Evolutionary conservation across 2,329 filamentous ascomycete genomes (phyloP), one percentile per base, ranked within the genome.

Genomic region (Rachicladosporium sp.): DNA sequence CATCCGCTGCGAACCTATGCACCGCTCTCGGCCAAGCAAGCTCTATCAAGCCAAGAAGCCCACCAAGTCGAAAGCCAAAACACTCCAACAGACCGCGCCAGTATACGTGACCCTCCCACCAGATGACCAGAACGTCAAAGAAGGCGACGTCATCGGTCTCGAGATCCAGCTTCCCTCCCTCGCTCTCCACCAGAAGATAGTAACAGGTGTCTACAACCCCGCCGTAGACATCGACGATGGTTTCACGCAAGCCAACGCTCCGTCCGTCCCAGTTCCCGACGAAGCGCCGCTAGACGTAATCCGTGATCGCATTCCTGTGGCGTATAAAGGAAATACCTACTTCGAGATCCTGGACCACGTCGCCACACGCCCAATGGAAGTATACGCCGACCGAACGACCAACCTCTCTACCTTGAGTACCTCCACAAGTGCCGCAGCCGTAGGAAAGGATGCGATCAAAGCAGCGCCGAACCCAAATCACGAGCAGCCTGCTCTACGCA

Each of bases 341-440:
- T 95, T 94, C 60, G 89, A 96, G 62, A 82, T 85, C 56, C 82
- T 87, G 47, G 87, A 93, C 57, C 93, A 93, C 59, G 83, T 89
- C 50, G 71, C 84, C 0, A 82, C 81, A 8, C 93, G 93, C 57
- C 82, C 93, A 48, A 76, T 96, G 31, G 88, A 95, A 52, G 83
- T 60, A 8, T 71, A 71, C 47, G 60, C 64, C 31, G 67, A 70
- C 47, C 61, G 68, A 23, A 65, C 63, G 3, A 63, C 65, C 2
- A 61, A 63, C 10, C 56, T 65, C 35, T 61, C 93, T 52, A 65
- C 82, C 12, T 80, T 87, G 70, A 76, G 10, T 70, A 76, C 2
- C 56, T 66, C 37, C 58, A 64, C 29, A 51, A 48, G 57, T 29
- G 50, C 63, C 11, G 54, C 53, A 15, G 46, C 59, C 30, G 52